phyloP scores from a whole-genome alignment of 306 rosid species.

The Casuarina cunninghamiana region DNA sequence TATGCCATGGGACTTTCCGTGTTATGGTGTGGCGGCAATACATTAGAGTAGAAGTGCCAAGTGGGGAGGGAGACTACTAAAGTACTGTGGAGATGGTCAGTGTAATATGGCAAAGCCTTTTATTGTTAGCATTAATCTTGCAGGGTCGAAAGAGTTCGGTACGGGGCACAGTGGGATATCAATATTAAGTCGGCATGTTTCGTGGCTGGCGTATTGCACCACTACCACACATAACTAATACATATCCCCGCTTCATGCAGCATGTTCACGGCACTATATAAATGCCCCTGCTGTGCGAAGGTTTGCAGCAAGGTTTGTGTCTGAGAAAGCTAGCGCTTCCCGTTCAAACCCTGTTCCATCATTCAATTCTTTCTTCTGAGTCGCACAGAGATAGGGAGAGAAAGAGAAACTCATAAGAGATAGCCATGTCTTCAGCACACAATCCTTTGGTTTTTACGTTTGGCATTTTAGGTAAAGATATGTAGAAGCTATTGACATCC shows the following conservation, averaged over 20 bases:
- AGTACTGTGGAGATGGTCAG: too few relatives aligned
- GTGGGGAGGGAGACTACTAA: background rate
- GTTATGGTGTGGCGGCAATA: too few relatives aligned
- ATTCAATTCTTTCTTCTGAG: background rate
- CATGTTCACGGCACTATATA: constrained; percentile 39
- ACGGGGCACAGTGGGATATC: too few relatives aligned
- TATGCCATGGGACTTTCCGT: background rate
- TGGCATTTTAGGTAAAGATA: constrained; percentile 67
- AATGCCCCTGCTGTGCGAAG: constrained; percentile 11
- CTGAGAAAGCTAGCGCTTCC: constrained; percentile 14
- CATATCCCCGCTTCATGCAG: constrained; percentile 32
- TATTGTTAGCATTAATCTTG: too few relatives aligned
- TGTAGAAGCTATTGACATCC: background rate
- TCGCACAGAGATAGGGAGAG: background rate
- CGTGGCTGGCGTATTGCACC: constrained; percentile 37
- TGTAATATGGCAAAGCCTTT: too few relatives aligned
- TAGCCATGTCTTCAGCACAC: constrained; percentile 28
- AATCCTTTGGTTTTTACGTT: constrained; percentile 44
- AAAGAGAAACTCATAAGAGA: background rate
- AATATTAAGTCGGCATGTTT: constrained; percentile 39
- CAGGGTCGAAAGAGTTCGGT: too few relatives aligned
- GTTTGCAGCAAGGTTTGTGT: constrained; percentile 40
- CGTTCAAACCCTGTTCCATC: constrained; percentile 25
- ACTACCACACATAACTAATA: constrained; percentile 1
- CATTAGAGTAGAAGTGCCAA: constrained; percentile 4